Base-by-base conservation (phyloP, 202 grass and related monocot genomes). In the Dendrocalamus latiflorus region DNA sequence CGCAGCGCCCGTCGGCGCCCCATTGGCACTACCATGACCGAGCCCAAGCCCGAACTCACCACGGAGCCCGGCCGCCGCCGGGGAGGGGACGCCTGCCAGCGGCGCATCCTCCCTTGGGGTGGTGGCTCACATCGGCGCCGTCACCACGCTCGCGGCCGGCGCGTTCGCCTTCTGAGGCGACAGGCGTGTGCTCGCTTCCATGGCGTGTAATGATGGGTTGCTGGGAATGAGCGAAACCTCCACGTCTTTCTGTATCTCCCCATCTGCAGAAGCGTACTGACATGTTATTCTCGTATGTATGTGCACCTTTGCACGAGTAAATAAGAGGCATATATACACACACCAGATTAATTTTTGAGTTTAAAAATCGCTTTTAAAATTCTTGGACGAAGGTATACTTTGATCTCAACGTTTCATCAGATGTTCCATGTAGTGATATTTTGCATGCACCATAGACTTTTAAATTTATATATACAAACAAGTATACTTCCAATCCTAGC, bases 11-110 rank as follows among this genome's bases (percentile, higher is more conserved):
- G 83, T 86, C 13, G 73, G 88, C 0, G 2, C 83, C 0, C 88
- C 87, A 39, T 73, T 70, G 30, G 83, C 9, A 81, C 88, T 74
- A 90, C 88, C 83, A 75, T 74, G 74, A 83, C 79, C 33, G 74
- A 90, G 43, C 88, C 88, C 67, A 70, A 64, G 56, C 33, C 73
- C 0, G 72, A 77, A 51, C 18, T 8, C 9, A 50, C 41, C 61
- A 68, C 78, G 15, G 34, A 83, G 71, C 72, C 77, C 4, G 87
- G 87, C n/a, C 39, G 83, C 57, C 0, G 71, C 56, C 14, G 73
- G 78, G 0, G 77, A 70, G 1, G 77, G 9, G 3, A 22, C 47
- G 1, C 22, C 54, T 0, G 65, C 72, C 72, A 82, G 83, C 42
- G 58, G 1, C 6, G 78, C 66, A 5, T 64, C 77, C 6, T 41